Conservation (phyloP, 148 eudicot species). For the Pouteria glomerata region DNA sequence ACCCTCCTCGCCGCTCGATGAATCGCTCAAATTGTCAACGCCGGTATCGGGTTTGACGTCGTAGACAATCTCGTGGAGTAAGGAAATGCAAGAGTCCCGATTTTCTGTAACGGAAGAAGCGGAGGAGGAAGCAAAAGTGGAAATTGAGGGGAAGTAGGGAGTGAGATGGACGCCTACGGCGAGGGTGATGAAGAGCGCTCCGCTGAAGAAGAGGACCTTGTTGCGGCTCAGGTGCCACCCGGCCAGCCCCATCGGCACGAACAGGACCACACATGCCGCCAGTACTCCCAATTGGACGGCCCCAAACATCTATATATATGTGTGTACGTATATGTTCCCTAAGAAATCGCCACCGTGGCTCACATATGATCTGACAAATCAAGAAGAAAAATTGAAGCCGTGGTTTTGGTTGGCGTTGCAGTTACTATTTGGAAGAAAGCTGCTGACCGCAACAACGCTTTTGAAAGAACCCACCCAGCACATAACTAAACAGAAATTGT, state of each 20-base stretch:
- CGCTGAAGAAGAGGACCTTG: constrained; percentile 84
- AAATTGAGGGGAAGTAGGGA: constrained; percentile 71
- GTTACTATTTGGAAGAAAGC: background rate
- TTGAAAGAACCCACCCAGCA: too few species aligned
- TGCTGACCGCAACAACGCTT: background rate
- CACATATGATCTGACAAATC: background rate
- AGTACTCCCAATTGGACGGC: constrained; percentile 81
- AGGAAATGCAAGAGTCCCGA: constrained; percentile 47
- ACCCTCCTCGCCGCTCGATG: constrained; percentile 12
- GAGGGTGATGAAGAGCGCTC: constrained; percentile 82
- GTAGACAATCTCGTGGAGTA: constrained; percentile 44
- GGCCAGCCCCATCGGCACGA: constrained; percentile 94
- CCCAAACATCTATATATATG: constrained; percentile 47
- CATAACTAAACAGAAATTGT: too few species aligned
- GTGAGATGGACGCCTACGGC: constrained; percentile 86
- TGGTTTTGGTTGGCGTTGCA: constrained; percentile 4
- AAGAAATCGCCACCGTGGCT: background rate
- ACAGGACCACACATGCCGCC: constrained; percentile 79
- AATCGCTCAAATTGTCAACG: background rate
- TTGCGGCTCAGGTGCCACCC: constrained; percentile 95
- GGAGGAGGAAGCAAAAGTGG: constrained; percentile 22
- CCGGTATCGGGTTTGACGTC: background rate
- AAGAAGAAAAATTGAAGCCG: background rate
- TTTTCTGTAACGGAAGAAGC: constrained; percentile 26
- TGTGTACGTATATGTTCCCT: background rate